Evolutionary conservation across 306 rosid genomes (phyloP).

Genomic region (Dalbergia cochinchinensis): DNA sequence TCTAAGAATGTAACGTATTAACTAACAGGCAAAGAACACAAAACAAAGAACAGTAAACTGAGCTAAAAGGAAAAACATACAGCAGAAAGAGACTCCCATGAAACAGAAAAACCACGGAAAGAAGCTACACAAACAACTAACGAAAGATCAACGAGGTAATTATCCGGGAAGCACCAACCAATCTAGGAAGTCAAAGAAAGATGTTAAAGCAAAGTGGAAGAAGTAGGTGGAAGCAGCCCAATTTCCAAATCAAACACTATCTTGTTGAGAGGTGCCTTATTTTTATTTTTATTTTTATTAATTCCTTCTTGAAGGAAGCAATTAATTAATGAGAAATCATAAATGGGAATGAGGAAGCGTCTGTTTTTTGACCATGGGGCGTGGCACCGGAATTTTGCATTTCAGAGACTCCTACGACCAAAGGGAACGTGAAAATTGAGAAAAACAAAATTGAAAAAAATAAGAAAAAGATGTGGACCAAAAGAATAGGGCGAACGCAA

Average conservation of each 20-base stretch:
- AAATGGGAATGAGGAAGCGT: background rate
- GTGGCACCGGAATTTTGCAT: background rate
- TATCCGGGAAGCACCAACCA: constrained; percentile 13
- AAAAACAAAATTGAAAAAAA: background rate
- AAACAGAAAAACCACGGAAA: background rate
- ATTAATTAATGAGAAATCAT: constrained; percentile 1
- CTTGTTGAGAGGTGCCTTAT: background rate
- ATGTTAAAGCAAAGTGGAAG: background rate
- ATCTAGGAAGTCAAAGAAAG: constrained; percentile 20
- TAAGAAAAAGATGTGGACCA: background rate
- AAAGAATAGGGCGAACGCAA: background rate
- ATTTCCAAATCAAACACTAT: constrained; percentile 40
- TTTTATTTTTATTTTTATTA: background rate
- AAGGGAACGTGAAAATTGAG: background rate
- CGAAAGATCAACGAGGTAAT: background rate
- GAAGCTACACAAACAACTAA: background rate
- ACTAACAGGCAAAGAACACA: background rate
- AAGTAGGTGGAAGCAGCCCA: constrained; percentile 20
- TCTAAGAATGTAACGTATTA: background rate
- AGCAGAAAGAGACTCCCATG: constrained; percentile 47
- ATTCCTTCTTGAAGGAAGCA: background rate
- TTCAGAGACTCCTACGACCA: constrained; percentile 31
- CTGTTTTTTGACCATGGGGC: constrained; percentile 44
- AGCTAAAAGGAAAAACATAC: constrained; percentile 20
- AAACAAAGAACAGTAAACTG: background rate